Evolutionary conservation across 1,139 yeast genomes (phyloP).

Genomic region (Kodamaea derodonti): DNA sequence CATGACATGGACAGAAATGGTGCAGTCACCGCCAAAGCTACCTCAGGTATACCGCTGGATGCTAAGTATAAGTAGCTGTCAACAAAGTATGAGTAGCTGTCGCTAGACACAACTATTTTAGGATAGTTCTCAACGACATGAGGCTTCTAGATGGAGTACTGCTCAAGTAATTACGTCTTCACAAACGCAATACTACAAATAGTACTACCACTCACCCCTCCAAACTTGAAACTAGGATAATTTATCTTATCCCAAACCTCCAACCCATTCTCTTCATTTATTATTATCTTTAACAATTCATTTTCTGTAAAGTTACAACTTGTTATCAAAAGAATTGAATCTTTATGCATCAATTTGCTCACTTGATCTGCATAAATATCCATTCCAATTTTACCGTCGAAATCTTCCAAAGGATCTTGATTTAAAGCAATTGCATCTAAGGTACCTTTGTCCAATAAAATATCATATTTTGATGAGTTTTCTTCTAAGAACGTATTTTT

Average conservation of each 20-base stretch:
- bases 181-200: conserved; percentile 80
- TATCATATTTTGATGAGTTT: conserved; percentile 48
- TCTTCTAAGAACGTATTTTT: conserved; percentile 30
- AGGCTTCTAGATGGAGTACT: too few species aligned
- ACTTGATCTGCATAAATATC: conserved; percentile 65
- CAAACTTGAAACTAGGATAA: conserved; percentile 83
- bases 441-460: conserved; percentile 90
- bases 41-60: too few species aligned
- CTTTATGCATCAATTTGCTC: conserved; percentile 48
- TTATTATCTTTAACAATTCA: conserved; percentile 60
- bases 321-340: conserved; percentile 70
- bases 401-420: conserved; percentile 43
- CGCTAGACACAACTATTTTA: too few species aligned
- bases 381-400: conserved; percentile 47
- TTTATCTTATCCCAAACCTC: conserved; percentile 58
- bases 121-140: too few species aligned
- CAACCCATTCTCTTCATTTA: conserved; percentile 32
- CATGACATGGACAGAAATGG: too few species aligned
- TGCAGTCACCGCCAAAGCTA: too few species aligned
- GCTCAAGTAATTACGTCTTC: background rate
- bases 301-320: conserved; percentile 91
- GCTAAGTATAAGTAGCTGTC: too few species aligned
- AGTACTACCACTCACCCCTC: conserved; percentile 83
- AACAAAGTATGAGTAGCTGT: too few species aligned
- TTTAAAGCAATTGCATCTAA: conserved; percentile 93